Conservation (phyloP, 2,329 filamentous ascomycete genomes). For the Beauveria rudraprayagi region DNA sequence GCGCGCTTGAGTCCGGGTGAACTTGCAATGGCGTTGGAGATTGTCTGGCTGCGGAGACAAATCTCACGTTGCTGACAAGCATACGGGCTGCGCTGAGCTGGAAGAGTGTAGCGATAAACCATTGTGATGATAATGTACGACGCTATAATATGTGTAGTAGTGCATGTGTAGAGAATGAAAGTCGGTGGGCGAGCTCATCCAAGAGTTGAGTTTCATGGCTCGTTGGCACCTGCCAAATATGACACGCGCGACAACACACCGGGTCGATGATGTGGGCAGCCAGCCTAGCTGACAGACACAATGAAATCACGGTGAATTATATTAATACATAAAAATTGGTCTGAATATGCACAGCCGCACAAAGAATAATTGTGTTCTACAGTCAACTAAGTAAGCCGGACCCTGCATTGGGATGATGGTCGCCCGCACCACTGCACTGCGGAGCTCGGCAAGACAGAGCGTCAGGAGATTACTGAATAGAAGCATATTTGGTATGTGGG, state of each 20-base stretch:
- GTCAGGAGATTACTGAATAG: no score
- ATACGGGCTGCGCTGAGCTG: slow-evolving; percentile 8
- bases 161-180: background rate
- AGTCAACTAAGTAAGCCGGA: no score
- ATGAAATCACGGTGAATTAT: no score
- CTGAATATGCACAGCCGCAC: no score
- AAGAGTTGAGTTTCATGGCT: background rate
- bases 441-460: no score
- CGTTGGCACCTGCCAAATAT: background rate
- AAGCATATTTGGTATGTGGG: no score
- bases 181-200: background rate
- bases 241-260: background rate
- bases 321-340: no score
- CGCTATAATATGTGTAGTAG: background rate
- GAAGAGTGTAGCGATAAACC: slow-evolving; percentile 12
- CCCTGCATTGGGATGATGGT: no score
- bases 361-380: no score
- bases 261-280: background rate
- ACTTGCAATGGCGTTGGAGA: slow-evolving; percentile 6
- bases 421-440: no score
- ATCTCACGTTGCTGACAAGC: background rate
- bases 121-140: slow-evolving; percentile 4
- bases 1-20: slow-evolving; percentile 4
- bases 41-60: slow-evolving; percentile 7
- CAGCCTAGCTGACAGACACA: background rate